Evolutionary conservation across 2,329 filamentous ascomycete species (phyloP), one percentile per base, ranked within the genome.

Genomic region (Thermothelomyces thermophilus): DNA sequence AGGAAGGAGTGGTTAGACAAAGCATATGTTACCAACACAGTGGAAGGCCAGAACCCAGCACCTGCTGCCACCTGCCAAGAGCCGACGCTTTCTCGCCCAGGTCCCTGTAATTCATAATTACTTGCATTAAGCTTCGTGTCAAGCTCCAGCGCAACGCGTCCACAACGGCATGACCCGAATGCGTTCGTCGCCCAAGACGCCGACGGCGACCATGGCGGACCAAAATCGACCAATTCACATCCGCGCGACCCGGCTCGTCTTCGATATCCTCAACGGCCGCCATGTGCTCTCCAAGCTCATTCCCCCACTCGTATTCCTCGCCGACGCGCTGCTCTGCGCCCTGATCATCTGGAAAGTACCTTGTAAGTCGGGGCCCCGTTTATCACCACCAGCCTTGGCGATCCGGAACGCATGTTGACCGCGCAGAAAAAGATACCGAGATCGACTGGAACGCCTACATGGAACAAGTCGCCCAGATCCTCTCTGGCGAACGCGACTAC

Each of bases 361-460:
- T 35, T 95, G 90, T 95, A 73, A 71, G 44, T 22, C 33, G 16
- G 30, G n/a, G n/a, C n/a, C 41, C 30, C 20, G 13, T n/a, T n/a
- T n/a, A n/a, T n/a, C 20, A 3, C 11, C 26, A 14, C 28, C 5
- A n/a, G 1, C 11, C 28, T 22, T n/a, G n/a, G 47, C 35, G 33
- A 10, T 8, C 28, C 40, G 36, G 16, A 33, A 36, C 31, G 50
- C 46, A 54, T 41, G 54, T 57, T 39, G 41, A 19, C 14, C 8
- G 17, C 11, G 9, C 58, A 36, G 13, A 47, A 28, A 47, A 28
- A 77, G 93, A 98, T 66, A 98, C 93, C 37, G 93, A 98, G 68
- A 98, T 98, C 63, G 93, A 98, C 70, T 98, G 91, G 91, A 79
- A 77, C 52, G 89, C 93, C 0, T 98, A 98, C 68, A 97, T 98